Evolutionary conservation across 2,329 filamentous ascomycete species (phyloP).

Genomic region (Madurella mycetomatis): DNA sequence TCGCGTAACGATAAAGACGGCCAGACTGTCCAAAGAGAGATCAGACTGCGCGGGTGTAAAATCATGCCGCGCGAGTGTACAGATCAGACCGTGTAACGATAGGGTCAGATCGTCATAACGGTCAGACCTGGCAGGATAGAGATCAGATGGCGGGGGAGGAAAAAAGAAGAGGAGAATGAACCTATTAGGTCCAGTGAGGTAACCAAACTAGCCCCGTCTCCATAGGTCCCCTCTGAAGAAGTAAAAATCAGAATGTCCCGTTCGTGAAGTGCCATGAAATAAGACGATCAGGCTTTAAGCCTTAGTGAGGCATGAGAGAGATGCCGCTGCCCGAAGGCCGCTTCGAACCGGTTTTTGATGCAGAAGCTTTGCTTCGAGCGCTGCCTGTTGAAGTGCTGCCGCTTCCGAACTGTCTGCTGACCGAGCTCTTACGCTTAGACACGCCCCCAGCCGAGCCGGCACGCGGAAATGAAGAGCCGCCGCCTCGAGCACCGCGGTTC

Average conservation of each 20-base stretch:
- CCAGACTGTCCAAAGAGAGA: not conserved
- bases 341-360: not conserved
- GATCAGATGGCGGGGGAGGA: not conserved
- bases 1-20: not conserved
- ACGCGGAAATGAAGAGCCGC: constrained; percentile 7
- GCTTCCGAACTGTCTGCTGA: not conserved
- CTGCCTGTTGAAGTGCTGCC: not conserved
- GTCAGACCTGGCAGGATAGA: not conserved
- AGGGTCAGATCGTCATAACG: not conserved
- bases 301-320: constrained; percentile 15
- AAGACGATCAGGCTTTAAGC: not conserved
- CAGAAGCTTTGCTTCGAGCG: not conserved
- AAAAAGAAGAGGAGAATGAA: not conserved
- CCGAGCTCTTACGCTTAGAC: constrained; percentile 20
- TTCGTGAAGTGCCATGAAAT: no score
- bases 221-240: not conserved
- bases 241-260: not conserved
- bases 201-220: no score
- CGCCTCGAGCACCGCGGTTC: not conserved
- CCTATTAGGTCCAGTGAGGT: not conserved
- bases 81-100: not conserved
- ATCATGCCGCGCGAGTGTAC: not conserved
- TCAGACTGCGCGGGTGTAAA: not conserved
- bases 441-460: constrained; percentile 20
- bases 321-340: constrained; percentile 9